A percentile compares a stretch with the other conserved stretches of the same genome.
Conservation (phyloP, 1,139 yeast genomes). For the Blastobotrys capitulatus region DNA sequence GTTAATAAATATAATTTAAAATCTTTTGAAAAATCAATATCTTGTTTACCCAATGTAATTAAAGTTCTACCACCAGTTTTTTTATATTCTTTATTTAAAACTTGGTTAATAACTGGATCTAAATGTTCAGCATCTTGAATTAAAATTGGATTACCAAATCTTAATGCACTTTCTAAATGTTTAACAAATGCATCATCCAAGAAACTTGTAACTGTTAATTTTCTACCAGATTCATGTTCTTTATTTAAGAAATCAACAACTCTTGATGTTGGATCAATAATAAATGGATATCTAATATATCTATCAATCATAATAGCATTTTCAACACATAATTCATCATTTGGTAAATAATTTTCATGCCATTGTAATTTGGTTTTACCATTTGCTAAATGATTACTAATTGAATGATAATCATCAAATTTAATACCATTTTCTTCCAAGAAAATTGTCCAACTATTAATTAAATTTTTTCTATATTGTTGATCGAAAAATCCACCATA, state of each 20-base stretch:
- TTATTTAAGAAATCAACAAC: slow-evolving; percentile 41
- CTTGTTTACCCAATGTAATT: slow-evolving; percentile 55
- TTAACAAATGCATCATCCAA: slow-evolving; percentile 62
- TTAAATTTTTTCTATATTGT: slow-evolving; percentile 39
- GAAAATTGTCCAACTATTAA: slow-evolving; percentile 40
- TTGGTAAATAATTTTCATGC: slow-evolving; percentile 49
- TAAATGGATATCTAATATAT: slow-evolving; percentile 44
- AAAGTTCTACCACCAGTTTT: slow-evolving; percentile 67
- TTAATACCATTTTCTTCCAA: slow-evolving; percentile 39
- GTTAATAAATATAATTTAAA: slow-evolving; percentile 61
- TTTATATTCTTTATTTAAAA: slow-evolving; percentile 57
- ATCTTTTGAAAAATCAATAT: slow-evolving; percentile 60
- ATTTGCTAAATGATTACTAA: slow-evolving; percentile 39
- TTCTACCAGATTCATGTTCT: slow-evolving; percentile 31
- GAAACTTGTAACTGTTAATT: slow-evolving; percentile 60
- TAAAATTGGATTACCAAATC: slow-evolving; percentile 75
- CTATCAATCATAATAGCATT: slow-evolving; percentile 53
- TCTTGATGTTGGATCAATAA: slow-evolving; percentile 68
- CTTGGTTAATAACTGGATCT: slow-evolving; percentile 65
- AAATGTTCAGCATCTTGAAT: slow-evolving; percentile 74
- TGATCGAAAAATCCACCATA: slow-evolving; percentile 64
- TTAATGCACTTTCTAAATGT: slow-evolving; percentile 69
- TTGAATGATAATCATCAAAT: slow-evolving; percentile 36
- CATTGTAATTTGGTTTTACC: slow-evolving; percentile 44
- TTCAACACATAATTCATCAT: slow-evolving; percentile 57